Percentiles rank a stretch among this genome's conserved stretches.
These are phyloP conservation scores for Saksenaea vasiformis DNA, from an alignment of 371 early-diverging fungal species.

Conservation along the genomic window DNA sequence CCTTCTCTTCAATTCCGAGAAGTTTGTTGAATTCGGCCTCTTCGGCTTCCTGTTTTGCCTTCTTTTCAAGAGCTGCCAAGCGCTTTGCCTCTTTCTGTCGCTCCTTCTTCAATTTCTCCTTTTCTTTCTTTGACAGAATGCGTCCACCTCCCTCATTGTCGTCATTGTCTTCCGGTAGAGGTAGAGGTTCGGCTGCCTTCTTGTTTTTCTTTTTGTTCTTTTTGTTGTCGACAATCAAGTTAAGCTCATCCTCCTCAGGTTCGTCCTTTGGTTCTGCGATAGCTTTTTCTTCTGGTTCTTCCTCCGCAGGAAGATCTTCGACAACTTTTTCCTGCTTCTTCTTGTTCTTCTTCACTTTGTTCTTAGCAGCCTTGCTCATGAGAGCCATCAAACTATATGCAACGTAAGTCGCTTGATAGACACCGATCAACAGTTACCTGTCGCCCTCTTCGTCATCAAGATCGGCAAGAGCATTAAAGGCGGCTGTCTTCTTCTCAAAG, in stretches of 20 bases:
- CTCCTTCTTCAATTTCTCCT: constrained; percentile 48
- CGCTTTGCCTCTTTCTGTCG: constrained; percentile 53
- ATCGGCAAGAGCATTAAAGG: constrained; percentile 35
- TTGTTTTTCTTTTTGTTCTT: constrained; percentile 47
- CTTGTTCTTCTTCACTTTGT: constrained; percentile 53
- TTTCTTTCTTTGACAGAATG: constrained; percentile 18
- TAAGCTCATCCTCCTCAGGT: constrained; percentile 28
- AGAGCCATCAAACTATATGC: constrained; percentile 50
- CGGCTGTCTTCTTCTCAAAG: constrained; percentile 36
- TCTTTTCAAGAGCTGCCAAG: constrained; percentile 51
- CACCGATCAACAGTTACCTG: constrained; percentile 3
- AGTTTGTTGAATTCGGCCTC: constrained; percentile 39
- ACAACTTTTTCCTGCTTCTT: constrained; percentile 34
- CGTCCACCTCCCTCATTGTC: constrained; percentile 31
- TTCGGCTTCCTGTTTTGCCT: constrained; percentile 39
- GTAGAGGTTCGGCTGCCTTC: constrained; percentile 23
- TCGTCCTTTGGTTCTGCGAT: constrained; percentile 15
- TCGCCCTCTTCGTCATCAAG: constrained; percentile 35
- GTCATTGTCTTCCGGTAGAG: constrained; percentile 14
- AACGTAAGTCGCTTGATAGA: not conserved
- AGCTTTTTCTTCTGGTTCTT: constrained; percentile 20
- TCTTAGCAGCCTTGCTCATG: constrained; percentile 51
- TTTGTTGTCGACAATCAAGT: constrained; percentile 37
- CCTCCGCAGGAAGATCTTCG: constrained; percentile 34
- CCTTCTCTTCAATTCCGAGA: constrained; percentile 29